A percentile compares a stretch with the other conserved stretches of the same genome.
Evolutionary conservation across 768 basidiomycete species (phyloP).

Genomic region (Phaeotremella fagi): DNA sequence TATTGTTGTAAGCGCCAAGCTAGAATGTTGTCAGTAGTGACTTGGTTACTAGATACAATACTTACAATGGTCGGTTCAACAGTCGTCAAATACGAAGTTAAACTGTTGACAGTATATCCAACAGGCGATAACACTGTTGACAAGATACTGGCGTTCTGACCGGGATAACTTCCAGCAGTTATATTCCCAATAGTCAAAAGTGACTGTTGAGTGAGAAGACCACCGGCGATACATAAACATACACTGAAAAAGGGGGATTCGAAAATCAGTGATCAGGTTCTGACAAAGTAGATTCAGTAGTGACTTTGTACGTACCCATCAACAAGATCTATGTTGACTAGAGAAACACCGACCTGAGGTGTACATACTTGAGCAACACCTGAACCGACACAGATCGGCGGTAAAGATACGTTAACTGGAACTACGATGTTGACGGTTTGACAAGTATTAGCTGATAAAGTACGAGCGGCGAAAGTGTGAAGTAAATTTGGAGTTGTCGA

Average conservation of each 20-base stretch:
- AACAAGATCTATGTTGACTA: not conserved
- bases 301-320: not conserved
- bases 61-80: not conserved
- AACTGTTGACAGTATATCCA: not conserved
- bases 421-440: not conserved
- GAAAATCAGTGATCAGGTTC: not conserved
- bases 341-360: not conserved
- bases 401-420: not conserved
- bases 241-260: not conserved
- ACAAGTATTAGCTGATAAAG: not conserved
- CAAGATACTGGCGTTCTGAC: not conserved
- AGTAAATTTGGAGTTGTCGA: not conserved
- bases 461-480: not conserved
- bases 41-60: not conserved
- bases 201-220: not conserved
- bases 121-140: not conserved
- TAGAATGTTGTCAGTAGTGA: not conserved
- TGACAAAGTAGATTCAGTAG: not conserved
- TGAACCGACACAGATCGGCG: not conserved
- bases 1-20: not conserved
- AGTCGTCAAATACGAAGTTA: not conserved
- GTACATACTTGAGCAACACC: not conserved
- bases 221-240: not conserved
- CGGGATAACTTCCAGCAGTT: not conserved
- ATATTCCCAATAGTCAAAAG: not conserved